Evolutionary conservation across 306 rosid species (phyloP).

Genomic region (Crotalaria pallida): DNA sequence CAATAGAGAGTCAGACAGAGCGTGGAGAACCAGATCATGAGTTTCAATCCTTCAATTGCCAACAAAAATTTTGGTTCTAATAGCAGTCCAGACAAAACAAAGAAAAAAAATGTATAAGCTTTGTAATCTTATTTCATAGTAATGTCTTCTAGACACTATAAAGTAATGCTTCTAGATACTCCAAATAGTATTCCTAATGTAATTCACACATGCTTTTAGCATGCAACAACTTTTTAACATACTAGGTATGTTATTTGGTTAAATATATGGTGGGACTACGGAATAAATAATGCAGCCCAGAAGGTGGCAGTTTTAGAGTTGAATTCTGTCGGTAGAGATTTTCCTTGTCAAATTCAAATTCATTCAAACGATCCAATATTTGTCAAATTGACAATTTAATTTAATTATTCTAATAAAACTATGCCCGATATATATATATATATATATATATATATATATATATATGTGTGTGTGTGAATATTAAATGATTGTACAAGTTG

Average conservation of each 20-base stretch:
- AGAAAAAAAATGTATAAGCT: constrained; percentile 1
- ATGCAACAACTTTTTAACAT: background rate
- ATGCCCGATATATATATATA: no score
- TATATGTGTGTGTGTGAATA: no score
- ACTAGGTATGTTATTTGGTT: background rate
- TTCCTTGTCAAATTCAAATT: background rate
- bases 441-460: no score
- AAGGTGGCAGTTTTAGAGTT: background rate
- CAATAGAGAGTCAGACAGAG: constrained; percentile 11
- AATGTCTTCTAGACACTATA: background rate
- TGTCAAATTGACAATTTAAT: background rate
- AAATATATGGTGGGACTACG: background rate
- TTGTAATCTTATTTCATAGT: constrained; percentile 1
- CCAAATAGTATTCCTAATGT: constrained; percentile 8
- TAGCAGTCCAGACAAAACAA: constrained; percentile 21
- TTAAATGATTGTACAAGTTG: no score
- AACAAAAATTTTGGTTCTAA: constrained; percentile 18
- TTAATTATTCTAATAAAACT: background rate
- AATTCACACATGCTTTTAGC: constrained; percentile 1
- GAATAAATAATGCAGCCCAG: background rate
- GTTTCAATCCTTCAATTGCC: constrained; percentile 29
- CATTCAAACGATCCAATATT: background rate
- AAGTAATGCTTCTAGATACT: background rate
- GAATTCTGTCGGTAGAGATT: background rate
- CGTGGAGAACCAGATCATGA: constrained; percentile 36